phyloP scores from a whole-genome alignment of 345 rosid species.

The Hibiscus mutabilis region DNA sequence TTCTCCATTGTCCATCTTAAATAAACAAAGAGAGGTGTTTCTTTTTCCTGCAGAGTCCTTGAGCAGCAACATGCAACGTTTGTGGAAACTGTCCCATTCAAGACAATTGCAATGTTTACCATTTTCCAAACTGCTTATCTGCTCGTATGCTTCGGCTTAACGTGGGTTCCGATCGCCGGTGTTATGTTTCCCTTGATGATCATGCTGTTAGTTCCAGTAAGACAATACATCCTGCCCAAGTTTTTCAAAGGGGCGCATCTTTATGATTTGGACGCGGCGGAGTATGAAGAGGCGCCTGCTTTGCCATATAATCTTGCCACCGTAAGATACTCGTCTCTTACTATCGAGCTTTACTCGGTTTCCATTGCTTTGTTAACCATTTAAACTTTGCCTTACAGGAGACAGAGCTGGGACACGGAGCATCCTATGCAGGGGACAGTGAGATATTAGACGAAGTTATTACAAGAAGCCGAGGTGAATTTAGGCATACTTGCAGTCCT shows the following conservation, averaged over 20 bases:
- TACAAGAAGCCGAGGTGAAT: conserved; percentile 92
- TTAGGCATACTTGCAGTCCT: conserved; percentile 67
- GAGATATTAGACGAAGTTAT: conserved; percentile 83
- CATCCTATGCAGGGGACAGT: conserved; percentile 48
- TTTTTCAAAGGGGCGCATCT: conserved; percentile 91
- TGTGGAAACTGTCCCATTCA: conserved; percentile 90
- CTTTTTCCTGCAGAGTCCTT: conserved; percentile 50
- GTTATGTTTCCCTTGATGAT: conserved; percentile 88
- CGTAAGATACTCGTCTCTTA: conserved; percentile 24
- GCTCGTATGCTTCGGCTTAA: conserved; percentile 78
- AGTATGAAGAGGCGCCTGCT: conserved; percentile 91
- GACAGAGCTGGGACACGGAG: conserved; percentile 46
- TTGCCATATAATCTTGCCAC: conserved; percentile 62
- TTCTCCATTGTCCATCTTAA: neutral
- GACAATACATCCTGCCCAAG: conserved; percentile 82
- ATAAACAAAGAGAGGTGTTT: neutral
- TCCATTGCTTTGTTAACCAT: neutral
- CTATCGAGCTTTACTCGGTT: neutral
- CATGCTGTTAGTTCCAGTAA: conserved; percentile 83
- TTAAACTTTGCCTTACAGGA: conserved; percentile 27
- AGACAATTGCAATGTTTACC: conserved; percentile 67
- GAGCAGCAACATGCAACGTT: conserved; percentile 82
- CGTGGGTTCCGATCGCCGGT: conserved; percentile 95
- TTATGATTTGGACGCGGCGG: conserved; percentile 93
- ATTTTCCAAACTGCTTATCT: conserved; percentile 73